These are phyloP conservation scores for Akanthomyces muscarius DNA, from an alignment of 2,329 filamentous ascomycete genomes.

Conservation along the genomic window DNA sequence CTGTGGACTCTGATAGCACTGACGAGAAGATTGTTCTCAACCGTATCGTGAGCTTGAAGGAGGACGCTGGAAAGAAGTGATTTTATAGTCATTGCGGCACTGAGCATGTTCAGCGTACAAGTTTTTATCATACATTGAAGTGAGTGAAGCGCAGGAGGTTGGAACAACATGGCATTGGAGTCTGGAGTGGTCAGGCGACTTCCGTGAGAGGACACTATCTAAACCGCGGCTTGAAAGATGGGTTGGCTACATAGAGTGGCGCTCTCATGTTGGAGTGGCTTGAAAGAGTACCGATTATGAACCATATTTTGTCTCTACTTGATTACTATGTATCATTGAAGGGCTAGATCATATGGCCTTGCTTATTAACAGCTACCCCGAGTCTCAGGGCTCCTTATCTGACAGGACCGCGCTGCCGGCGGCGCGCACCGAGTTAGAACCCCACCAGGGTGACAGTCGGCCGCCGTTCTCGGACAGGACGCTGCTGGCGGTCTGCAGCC, in stretches of 20 bases:
- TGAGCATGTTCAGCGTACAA: neutral
- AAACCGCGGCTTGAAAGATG: neutral
- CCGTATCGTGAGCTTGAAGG: conserved; percentile 86
- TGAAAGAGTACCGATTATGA: neutral
- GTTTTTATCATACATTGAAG: neutral
- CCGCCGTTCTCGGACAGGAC: conserved; percentile 11
- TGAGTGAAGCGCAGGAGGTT: neutral
- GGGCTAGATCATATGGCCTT: no score
- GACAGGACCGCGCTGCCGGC: conserved; percentile 11
- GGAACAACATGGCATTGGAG: neutral
- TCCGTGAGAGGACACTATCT: neutral
- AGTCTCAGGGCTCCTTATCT: neutral
- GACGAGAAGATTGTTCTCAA: conserved; percentile 83
- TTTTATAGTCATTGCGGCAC: neutral
- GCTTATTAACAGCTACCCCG: no score
- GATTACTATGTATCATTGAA: neutral
- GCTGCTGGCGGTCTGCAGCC: conserved; percentile 8
- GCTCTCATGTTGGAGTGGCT: neutral
- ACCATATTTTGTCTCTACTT: neutral
- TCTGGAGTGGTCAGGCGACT: neutral
- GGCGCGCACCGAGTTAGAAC: conserved; percentile 11
- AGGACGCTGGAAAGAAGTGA: conserved; percentile 66
- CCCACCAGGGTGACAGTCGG: neutral
- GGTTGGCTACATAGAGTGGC: neutral
- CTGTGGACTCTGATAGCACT: conserved; percentile 72